Base-by-base conservation (phyloP, 768 basidiomycete species). In the Hortiboletus flavorubellus region DNA sequence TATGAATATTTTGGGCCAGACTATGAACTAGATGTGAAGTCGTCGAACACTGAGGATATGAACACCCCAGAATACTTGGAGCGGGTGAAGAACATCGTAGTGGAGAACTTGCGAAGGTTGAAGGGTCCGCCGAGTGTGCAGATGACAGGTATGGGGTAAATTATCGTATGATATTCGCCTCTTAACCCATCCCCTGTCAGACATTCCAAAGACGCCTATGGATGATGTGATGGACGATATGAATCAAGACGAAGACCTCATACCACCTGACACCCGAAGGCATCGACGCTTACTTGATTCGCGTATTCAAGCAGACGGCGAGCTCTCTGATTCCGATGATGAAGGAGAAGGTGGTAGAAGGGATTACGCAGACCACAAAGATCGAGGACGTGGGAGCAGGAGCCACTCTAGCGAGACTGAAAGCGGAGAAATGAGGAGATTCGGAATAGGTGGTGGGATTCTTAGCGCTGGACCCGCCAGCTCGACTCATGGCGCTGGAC, bases 1-100 rank as follows among this genome's bases (percentile, higher is more conserved):
- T 98, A 95, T 67, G 96, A 98, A 68, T 98, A 98, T 72, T 98
- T 98, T 70, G 97, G 97, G 1, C 97, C 97, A 3, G 93, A 96
- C 65, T 98, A 98, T 66, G 85, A 94, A 68, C 81, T 99, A 33
- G 93, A 99, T 68, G 97, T 99, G 30, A 91, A 88, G 64, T 76
- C 93, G 12, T 94, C 92, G 12, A 99, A 98, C 68, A 89, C 93
- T 56, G 94, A 97, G 61, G 96, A 99, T 67, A 75, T 96, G 75
- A 99, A 99, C 67, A 91, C 91, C 4, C 84, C 83, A 5, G 90
- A 91, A 56, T 99, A 98, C 71, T 78, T 99, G 55, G 89, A 96
- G 42, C 91, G 97, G 44, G 87, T 98, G 55, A 94, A 91, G 69
- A 82, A 84, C 50, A 93, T 95, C 46, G 91, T 97, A 11, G 82